Percentiles rank a stretch among this genome's conserved stretches.
Conservation (phyloP, 306 rosid species). For the Cicer cuneatum region DNA sequence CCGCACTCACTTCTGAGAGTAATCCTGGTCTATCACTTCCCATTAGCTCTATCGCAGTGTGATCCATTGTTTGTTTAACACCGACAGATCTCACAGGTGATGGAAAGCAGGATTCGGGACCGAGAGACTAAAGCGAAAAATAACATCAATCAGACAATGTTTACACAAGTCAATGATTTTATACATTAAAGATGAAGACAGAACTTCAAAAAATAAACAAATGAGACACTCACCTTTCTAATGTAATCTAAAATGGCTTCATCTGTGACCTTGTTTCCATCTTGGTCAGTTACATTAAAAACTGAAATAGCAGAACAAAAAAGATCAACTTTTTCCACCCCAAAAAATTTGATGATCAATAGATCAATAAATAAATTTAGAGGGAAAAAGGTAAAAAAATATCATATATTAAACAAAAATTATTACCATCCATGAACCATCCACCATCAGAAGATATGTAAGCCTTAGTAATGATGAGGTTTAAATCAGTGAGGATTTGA, state of each 20-base stretch:
- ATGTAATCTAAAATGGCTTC: constrained; percentile 81
- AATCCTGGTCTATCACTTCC: constrained; percentile 93
- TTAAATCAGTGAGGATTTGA: constrained; percentile 88
- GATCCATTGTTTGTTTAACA: constrained; percentile 67
- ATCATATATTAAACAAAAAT: constrained; percentile 3
- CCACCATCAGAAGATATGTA: constrained; percentile 95
- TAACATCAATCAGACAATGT: background rate
- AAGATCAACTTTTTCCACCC: background rate
- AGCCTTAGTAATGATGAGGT: constrained; percentile 82
- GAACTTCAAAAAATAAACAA: constrained; percentile 27
- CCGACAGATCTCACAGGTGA: constrained; percentile 80
- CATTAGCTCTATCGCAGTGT: constrained; percentile 79
- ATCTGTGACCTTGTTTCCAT: constrained; percentile 88
- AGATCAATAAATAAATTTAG: background rate
- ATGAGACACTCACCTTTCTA: constrained; percentile 61
- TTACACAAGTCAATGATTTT: constrained; percentile 8
- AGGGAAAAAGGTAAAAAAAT: background rate
- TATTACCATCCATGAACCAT: constrained; percentile 99
- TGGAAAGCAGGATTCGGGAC: constrained; percentile 76
- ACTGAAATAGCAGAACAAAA: constrained; percentile 53
- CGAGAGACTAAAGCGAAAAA: constrained; percentile 71
- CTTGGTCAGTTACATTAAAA: constrained; percentile 91
- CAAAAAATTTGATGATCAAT: background rate
- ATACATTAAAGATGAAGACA: constrained; percentile 22
- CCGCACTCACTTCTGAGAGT: constrained; percentile 88